Percentiles rank a stretch among this genome's conserved stretches.
phyloP scores from a whole-genome alignment of 495 filamentous ascomycete species.

The Aspergillus coremiiformis region DNA sequence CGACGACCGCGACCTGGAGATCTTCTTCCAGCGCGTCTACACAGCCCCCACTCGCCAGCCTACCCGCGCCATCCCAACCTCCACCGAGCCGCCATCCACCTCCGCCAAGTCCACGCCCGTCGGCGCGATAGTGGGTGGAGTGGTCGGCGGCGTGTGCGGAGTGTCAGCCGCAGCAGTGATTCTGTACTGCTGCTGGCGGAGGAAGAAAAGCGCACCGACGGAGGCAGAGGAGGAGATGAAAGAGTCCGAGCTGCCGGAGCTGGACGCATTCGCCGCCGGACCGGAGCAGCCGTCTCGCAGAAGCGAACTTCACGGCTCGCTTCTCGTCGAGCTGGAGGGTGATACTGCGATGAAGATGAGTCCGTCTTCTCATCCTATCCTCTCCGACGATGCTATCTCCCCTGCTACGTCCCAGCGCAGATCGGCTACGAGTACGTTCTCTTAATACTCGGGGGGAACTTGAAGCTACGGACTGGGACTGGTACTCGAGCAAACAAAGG shows the following conservation, averaged over 20 bases:
- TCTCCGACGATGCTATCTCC: neutral
- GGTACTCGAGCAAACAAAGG: too few relatives aligned
- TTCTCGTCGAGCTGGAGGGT: neutral
- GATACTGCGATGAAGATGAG: too few relatives aligned
- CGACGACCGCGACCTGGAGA: constrained; percentile 1
- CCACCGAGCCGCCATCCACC: neutral
- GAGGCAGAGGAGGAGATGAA: neutral
- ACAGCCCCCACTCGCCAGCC: neutral
- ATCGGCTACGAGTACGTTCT: neutral
- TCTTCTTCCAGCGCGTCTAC: constrained; percentile 3
- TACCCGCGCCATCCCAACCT: neutral
- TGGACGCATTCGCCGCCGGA: neutral
- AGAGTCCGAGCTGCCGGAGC: neutral
- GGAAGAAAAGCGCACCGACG: neutral
- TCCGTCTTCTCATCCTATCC: neutral
- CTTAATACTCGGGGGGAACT: too few relatives aligned
- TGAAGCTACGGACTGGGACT: too few relatives aligned
- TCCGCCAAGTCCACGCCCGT: neutral
- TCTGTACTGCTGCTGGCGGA: neutral
- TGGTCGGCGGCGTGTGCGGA: constrained; percentile 4
- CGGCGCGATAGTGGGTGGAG: constrained; percentile 6
- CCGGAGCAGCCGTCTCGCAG: neutral
- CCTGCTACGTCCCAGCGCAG: neutral
- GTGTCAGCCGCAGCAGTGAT: too few relatives aligned
- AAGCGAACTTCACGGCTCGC: neutral